A percentile compares a stretch with the other conserved stretches of the same genome.
Evolutionary conservation across 345 rosid genomes (phyloP).

Genomic region (Lumnitzera littorea): DNA sequence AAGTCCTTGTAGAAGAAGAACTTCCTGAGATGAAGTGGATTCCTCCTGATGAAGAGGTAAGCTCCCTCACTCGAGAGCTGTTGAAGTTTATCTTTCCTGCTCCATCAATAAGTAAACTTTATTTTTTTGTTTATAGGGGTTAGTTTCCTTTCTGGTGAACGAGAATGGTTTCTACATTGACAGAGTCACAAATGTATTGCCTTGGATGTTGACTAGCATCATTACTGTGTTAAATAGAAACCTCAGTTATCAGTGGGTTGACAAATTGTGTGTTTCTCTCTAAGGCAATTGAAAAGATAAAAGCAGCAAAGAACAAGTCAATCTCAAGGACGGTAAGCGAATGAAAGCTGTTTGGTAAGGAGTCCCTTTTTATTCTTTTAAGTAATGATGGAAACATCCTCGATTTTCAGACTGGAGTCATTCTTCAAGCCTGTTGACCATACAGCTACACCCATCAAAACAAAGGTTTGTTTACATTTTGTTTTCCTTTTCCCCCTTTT

Average conservation of each 20-base stretch:
- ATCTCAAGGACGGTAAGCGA: constrained; percentile 72
- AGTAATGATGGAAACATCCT: too few relatives aligned
- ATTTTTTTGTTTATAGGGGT: constrained; percentile 8
- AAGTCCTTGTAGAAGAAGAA: constrained; percentile 49
- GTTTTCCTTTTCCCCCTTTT: too few relatives aligned
- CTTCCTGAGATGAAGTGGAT: constrained; percentile 77
- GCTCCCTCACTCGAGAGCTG: constrained; percentile 1
- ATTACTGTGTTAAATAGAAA: too few relatives aligned
- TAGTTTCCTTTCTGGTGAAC: constrained; percentile 53
- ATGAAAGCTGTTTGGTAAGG: background rate
- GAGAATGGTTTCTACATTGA: constrained; percentile 87
- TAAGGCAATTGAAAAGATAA: constrained; percentile 83
- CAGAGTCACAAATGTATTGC: constrained; percentile 70
- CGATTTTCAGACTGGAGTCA: constrained; percentile 51
- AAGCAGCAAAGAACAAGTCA: constrained; percentile 85
- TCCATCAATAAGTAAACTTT: background rate
- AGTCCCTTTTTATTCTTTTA: too few relatives aligned
- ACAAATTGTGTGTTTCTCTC: constrained; percentile 2
- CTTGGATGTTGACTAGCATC: background rate
- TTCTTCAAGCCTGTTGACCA: constrained; percentile 66
- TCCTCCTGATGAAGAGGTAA: constrained; percentile 86
- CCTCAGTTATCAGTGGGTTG: background rate
- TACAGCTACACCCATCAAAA: constrained; percentile 45
- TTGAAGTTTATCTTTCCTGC: constrained; percentile 1
- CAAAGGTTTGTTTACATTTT: constrained; percentile 40